Evolutionary conservation across 1,284 basidiomycete genomes (phyloP), one percentile per base, ranked within the genome.

Genomic region (Anthracocystis setariae): DNA sequence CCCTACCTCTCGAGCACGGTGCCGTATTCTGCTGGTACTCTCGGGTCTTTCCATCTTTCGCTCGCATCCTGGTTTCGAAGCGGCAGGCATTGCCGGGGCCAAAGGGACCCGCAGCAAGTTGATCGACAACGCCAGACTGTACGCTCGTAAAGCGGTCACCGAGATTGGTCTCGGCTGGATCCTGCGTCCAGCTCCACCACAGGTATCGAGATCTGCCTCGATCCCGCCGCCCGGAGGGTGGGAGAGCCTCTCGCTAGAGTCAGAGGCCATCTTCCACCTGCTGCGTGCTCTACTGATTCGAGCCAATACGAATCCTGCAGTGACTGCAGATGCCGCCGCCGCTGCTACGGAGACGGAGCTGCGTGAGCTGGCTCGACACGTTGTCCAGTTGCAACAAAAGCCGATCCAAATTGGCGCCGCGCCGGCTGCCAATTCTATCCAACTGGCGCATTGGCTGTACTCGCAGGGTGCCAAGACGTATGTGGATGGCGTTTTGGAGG

Each of bases 81-180:
- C 61, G 18, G 32, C 54, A 38, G 57, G 56, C 7, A 54, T 73
- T 13, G 46, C 52, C 17, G 64, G 64, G 0, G 69, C 64, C 12
- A 55, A 47, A n/a, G 69, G 64, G 5, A 73, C 61, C 3, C 61
- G 62, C 15, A 37, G 0, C 44, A 73, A 64, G 37, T 51, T 77
- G 17, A 32, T 73, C 15, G 73, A 77, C 57, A 76, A 75, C 24
- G 69, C 69, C 3, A 46, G 75, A n/a, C 40, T 74, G 4, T 77
- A 74, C 38, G 67, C 66, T 5, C 56, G 75, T 17, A 76, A 74
- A 46, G 74, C 63, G 2, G 49, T 74, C 25, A 59, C 51, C 24
- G 75, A 77, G 56, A 64, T 74, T n/a, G 75, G 74, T 10, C 57
- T 76, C 3, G 57, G 53, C 8, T 64, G 54, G 59, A n/a, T 76